Percentiles rank a stretch among this genome's conserved stretches.
These are phyloP conservation scores for Schizonepeta tenuifolia DNA, from an alignment of 257 asterid species.

Conservation along the genomic window DNA sequence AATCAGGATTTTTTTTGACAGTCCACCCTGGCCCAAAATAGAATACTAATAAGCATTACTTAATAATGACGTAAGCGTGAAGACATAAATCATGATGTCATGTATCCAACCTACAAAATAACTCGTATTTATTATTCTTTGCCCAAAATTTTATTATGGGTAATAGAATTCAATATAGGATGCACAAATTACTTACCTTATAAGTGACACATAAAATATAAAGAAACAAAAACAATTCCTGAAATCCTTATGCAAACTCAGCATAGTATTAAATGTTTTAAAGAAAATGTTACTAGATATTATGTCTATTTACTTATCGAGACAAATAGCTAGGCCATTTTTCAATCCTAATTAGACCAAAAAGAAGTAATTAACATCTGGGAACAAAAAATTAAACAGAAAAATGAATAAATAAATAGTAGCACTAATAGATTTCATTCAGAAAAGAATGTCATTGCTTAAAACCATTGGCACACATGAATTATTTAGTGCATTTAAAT, in stretches of 20 bases:
- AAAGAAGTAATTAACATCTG: not conserved
- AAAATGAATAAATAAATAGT: not conserved
- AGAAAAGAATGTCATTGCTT: not conserved
- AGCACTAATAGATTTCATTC: not conserved
- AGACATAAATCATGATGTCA: not conserved
- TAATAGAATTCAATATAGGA: not conserved
- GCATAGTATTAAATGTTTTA: slow-evolving; percentile 1
- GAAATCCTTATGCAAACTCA: slow-evolving; percentile 2
- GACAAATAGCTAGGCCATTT: not conserved
- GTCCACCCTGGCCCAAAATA: not conserved
- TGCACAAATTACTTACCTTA: not conserved
- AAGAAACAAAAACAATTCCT: not conserved
- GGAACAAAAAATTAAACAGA: not conserved
- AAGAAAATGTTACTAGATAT: not conserved
- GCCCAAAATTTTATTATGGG: not conserved
- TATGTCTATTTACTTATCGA: not conserved
- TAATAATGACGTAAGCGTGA: not conserved
- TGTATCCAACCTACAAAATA: not conserved
- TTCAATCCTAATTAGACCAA: not conserved
- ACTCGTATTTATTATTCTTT: not conserved
- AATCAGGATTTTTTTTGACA: not conserved
- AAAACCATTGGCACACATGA: not conserved
- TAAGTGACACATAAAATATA: not conserved
- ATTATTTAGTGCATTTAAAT: not conserved
- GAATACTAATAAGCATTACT: not conserved